Base-by-base conservation (phyloP, 805 yeast species). In the Wickerhamiella allomyrinae region DNA sequence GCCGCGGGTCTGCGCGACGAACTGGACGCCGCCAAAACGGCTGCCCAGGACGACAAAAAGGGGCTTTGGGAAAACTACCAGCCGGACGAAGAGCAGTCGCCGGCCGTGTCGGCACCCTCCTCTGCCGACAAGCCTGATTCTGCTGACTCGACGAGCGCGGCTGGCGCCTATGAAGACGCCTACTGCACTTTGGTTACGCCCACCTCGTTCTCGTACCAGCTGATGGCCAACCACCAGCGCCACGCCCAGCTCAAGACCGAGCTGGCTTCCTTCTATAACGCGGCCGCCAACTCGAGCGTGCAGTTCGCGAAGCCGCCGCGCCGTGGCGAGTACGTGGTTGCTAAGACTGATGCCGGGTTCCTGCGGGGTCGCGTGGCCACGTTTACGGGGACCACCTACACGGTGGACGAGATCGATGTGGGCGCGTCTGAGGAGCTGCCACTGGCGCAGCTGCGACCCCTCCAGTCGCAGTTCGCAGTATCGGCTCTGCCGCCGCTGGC, bases 31-130 rank as follows among this genome's bases (percentile, higher is more conserved):
- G 83, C 86, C 9, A 80, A 82, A 58, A 74, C 68, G 23, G 56
- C 55, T 8, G 94, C 95, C 2, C 69, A 70, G 54, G 52, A 52
- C 1, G 60, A 58, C 24, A 70, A 68, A 51, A 57, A 67, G 49
- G 93, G 93, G 13, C 37, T 83, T 5, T 85, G 95, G 95, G 59
- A 61, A 22, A 57, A 72, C 49, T 79, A 71, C 54, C 76, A 68
- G 42, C 57, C 64, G 38, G 65, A 61, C 29, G 50, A 34, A 20
- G 44, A 46, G 7, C 40, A 43, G 5, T 45, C 47, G 15, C 41
- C 53, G 2, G 44, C 51, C n/a, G 42, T 39, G 11, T 40, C 48
- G 9, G 40, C 47, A 7, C 44, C 44, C 7, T 47, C 49, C 6
- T 39, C 49, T 10, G 39, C 51, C 11, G 51, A 49, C 2, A 37